Evolutionary conservation across 176 grass and related monocot genomes (phyloP).

Genomic region (Hordeum marinum): DNA sequence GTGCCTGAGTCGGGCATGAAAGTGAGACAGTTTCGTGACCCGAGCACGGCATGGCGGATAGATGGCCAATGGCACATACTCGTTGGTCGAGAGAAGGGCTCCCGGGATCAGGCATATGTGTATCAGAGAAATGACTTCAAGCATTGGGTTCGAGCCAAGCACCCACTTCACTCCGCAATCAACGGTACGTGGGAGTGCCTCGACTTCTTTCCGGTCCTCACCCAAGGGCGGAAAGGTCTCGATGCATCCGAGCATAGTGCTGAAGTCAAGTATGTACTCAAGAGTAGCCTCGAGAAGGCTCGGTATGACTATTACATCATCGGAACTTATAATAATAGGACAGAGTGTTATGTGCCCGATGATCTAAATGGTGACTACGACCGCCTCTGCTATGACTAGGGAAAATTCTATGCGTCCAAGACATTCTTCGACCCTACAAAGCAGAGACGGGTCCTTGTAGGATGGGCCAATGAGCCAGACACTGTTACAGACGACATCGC

Average conservation of each 20-base stretch:
- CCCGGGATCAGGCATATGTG: conserved; percentile 2
- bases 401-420: conserved; percentile 80
- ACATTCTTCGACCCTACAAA: conserved; percentile 59
- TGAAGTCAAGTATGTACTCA: conserved; percentile 35
- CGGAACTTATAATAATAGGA: neutral
- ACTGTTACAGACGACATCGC: conserved; percentile 8
- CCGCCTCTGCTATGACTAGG: conserved; percentile 43
- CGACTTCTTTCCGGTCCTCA: conserved; percentile 40
- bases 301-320: conserved; percentile 12
- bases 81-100: conserved; percentile 27
- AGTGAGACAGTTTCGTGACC: conserved; percentile 52
- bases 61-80: conserved; percentile 47
- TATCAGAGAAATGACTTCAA: conserved; percentile 53
- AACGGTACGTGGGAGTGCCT: conserved; percentile 62
- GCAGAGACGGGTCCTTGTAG: conserved; percentile 40
- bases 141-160: conserved; percentile 38
- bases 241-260: neutral
- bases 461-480: conserved; percentile 66
- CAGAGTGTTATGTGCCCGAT: conserved; percentile 39
- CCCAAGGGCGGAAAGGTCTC: neutral
- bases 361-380: conserved; percentile 6
- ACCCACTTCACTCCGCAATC: conserved; percentile 34
- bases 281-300: conserved; percentile 39
- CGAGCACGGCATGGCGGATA: conserved; percentile 47
- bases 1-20: conserved; percentile 14